phyloP scores from a whole-genome alignment of 2,329 filamentous ascomycete genomes.

The Fonsecaea monophora region DNA sequence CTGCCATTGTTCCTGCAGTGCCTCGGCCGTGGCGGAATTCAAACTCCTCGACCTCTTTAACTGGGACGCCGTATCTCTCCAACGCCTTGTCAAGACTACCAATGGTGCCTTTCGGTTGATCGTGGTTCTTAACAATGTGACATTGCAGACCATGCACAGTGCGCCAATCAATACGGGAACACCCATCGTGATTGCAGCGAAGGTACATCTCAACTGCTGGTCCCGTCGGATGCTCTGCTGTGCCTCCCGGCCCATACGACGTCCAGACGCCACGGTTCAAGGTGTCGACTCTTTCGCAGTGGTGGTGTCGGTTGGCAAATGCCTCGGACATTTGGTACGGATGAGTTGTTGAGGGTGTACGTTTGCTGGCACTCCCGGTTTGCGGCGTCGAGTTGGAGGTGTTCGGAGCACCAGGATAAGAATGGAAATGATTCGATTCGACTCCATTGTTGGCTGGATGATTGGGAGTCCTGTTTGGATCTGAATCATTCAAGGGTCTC shows the following conservation, averaged over 20 bases:
- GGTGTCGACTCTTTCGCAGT: constrained; percentile 40
- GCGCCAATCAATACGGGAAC: constrained; percentile 40
- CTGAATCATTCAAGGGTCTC: constrained; percentile 15
- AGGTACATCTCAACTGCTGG: constrained; percentile 40
- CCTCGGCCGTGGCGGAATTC: constrained; percentile 38
- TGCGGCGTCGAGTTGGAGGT: constrained; percentile 12
- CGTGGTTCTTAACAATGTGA: constrained; percentile 41
- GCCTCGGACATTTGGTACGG: constrained; percentile 42
- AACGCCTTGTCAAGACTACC: constrained; percentile 40
- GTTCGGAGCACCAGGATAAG: constrained; percentile 23
- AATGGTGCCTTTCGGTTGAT: constrained; percentile 41
- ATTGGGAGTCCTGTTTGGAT: constrained; percentile 25
- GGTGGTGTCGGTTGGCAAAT: constrained; percentile 41
- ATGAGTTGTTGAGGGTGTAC: constrained; percentile 40
- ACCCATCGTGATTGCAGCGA: constrained; percentile 40
- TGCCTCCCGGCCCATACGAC: constrained; percentile 38
- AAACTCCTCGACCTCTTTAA: constrained; percentile 39
- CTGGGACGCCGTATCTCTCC: constrained; percentile 39
- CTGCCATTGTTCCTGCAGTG: constrained; percentile 39
- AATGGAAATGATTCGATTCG: constrained; percentile 32
- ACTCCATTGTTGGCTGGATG: constrained; percentile 24
- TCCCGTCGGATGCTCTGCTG: constrained; percentile 37
- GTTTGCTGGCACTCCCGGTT: constrained; percentile 28
- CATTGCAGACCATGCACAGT: constrained; percentile 41
- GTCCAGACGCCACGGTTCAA: constrained; percentile 41